Base-by-base conservation (phyloP, 495 filamentous ascomycete genomes). In the Jackrogersella minutella region DNA sequence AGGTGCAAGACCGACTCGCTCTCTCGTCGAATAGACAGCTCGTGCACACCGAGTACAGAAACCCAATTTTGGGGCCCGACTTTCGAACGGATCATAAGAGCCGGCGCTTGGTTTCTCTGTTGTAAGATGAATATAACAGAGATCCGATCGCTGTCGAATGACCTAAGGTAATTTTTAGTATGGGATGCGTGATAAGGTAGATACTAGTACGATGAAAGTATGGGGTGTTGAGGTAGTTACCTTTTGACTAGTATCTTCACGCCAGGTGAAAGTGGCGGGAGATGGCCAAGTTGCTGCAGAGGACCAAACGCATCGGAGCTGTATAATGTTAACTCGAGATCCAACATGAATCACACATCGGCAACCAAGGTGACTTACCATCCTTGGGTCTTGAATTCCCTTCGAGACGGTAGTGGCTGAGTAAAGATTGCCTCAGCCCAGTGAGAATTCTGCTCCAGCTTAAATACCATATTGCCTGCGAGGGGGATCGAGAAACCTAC, bases 391-490 rank as follows among this genome's bases (percentile, higher is more conserved):
- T 79, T 82, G 61, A 85, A 68, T 21, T 78, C 77, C 37, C 82
- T 84, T 13, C 81, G 73, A 14, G 81, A 80, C 7, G 82, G 80
- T 40, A 84, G 72, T 0, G 80, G 81, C 3, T 83, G 75, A 4
- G 84, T 83, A 57, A 86, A 86, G 24, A 86, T 84, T 14, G 83
- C 79, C 66, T 86, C 81, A 22, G 84, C 82, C 84, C 84, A 86
- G 60, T 82, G 80, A 21, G 70, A 63, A 46, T 71, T 68, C 76
- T 78, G 17, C 30, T 14, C 22, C n/a, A 31, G 2, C 16, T 28
- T 68, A 21, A 68, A 54, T 62, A 51, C n/a, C 37, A 49, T 10
- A 17, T 7, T 5, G 21, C 16, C 19, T 4, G 11, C 22, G 16
- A 47, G n/a, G 43, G 36, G 39, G 10, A 7, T 1, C 1, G 5